phyloP scores from a whole-genome alignment of 192 early-diverging fungal species.

The Linnemannia hyalina region DNA sequence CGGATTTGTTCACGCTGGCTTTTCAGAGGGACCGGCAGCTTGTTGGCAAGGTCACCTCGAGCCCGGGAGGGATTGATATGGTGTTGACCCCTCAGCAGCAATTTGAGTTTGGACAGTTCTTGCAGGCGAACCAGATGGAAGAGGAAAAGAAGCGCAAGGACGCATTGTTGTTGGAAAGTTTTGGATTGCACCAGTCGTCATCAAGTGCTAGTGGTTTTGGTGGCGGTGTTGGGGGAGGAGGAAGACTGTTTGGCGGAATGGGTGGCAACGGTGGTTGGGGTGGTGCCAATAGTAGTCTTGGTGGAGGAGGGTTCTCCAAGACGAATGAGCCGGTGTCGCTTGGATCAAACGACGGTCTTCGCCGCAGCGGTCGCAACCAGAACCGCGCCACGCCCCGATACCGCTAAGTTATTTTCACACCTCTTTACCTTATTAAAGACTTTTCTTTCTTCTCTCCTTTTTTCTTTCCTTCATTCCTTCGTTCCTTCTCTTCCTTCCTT shows the following conservation, averaged over 20 bases:
- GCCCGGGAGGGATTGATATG: conserved; percentile 43
- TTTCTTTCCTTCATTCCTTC: no score
- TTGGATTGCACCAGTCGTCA: not conserved
- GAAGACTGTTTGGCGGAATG: not conserved
- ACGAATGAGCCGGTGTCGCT: not conserved
- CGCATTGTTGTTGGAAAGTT: conserved; percentile 6
- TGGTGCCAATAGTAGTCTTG: not conserved
- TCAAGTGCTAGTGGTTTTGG: not conserved
- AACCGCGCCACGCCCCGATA: not conserved
- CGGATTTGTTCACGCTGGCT: conserved; percentile 48
- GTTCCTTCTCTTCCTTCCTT: not conserved
- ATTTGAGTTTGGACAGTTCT: conserved; percentile 45
- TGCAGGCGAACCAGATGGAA: conserved; percentile 26
- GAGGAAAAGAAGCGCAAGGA: conserved; percentile 29
- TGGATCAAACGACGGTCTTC: not conserved
- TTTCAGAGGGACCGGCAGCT: conserved; percentile 38
- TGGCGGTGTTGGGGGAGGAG: not conserved
- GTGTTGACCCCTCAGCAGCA: conserved; percentile 46
- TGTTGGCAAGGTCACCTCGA: conserved; percentile 23
- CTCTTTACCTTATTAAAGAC: not conserved
- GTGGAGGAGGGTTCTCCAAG: not conserved
- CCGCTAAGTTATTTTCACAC: not conserved
- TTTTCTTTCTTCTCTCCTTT: not conserved
- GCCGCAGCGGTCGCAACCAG: not conserved
- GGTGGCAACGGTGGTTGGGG: not conserved